phyloP scores from a whole-genome alignment of 129 eudicot species.

The Helianthus annuus region DNA sequence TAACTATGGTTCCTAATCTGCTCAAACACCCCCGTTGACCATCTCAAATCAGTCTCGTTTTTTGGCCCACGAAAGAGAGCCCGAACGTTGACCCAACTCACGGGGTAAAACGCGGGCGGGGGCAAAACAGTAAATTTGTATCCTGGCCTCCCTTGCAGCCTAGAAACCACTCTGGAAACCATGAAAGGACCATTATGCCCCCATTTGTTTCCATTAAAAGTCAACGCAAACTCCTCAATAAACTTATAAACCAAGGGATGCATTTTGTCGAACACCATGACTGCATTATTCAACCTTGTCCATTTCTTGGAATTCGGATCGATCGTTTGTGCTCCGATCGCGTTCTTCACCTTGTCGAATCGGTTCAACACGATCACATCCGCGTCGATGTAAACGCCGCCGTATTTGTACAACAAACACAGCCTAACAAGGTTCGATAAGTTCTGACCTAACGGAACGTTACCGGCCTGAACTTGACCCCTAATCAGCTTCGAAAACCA shows the following conservation, averaged over 20 bases:
- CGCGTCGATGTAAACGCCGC: conserved; percentile 82
- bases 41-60: conserved; percentile 43
- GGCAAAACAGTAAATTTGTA: conserved; percentile 62
- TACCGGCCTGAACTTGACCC: conserved; percentile 65
- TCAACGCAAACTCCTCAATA: conserved; percentile 81
- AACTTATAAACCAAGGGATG: conserved; percentile 80
- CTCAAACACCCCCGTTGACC: conserved; percentile 44
- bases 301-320: conserved; percentile 54
- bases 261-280: conserved; percentile 79
- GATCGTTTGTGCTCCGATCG: conserved; percentile 74
- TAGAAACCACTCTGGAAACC: conserved; percentile 83
- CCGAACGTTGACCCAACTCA: conserved; percentile 62
- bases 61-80: conserved; percentile 51
- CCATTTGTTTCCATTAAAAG: conserved; percentile 95
- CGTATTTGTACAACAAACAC: conserved; percentile 72
- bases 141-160: conserved; percentile 59
- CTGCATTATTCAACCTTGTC: conserved; percentile 85
- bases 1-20: conserved; percentile 61
- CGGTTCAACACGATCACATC: conserved; percentile 66
- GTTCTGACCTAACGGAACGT: conserved; percentile 73
- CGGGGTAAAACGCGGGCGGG: conserved; percentile 87
- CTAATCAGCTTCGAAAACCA: conserved; percentile 55
- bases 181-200: conserved; percentile 95
- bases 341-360: conserved; percentile 51
- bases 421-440: conserved; percentile 79